Evolutionary conservation across 176 grass and related monocot species (phyloP), one percentile per base, ranked within the genome.

Genomic region (Saccharum officinarum): DNA sequence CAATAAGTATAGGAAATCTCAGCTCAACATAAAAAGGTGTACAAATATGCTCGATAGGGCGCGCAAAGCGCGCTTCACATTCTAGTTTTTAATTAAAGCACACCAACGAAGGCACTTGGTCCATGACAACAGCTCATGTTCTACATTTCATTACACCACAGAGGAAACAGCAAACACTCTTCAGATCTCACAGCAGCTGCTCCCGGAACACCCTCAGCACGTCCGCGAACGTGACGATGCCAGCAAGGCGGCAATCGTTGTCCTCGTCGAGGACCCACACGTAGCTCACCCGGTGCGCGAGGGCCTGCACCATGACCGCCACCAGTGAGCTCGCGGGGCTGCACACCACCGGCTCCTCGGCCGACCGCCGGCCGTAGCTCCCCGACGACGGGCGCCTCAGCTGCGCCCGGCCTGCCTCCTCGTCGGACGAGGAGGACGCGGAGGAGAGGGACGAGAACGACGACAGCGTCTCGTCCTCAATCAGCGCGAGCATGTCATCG

Each of bases 241-340:
- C 95, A 5, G 90, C 71, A 1, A 94, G 88, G 18, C 76, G 82
- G 54, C 86, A 82, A 57, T 89, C 85, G 12, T 91, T 76, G 25
- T 88, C 79, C 39, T 95, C 90, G 40, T 95, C 88, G 6, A 95
- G 90, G 30, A 97, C 95, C 95, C 95, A 97, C 39, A 93, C 52
- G 70, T 94, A 91, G 86, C 78, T 91, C 46, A 91, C 90, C 37
- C 92, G 86, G 84, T 88, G 84, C 1, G 92, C 81, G 25, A 92
- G 86, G 0, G 95, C 92, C 86, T 97, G 92, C 41, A 94, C 81
- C 76, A 94, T 92, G 73, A 91, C 90, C 22, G 95, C 95, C 63
- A 97, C 89, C 44, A 92, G 82, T 14, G 95, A 97, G 78, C 90
- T 97, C 79, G 85, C 60, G 0, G n/a, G 88, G 73, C 88, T 84